These are phyloP conservation scores for Hortaea werneckii DNA, from an alignment of 2,329 filamentous ascomycete species.

Conservation along the genomic window DNA sequence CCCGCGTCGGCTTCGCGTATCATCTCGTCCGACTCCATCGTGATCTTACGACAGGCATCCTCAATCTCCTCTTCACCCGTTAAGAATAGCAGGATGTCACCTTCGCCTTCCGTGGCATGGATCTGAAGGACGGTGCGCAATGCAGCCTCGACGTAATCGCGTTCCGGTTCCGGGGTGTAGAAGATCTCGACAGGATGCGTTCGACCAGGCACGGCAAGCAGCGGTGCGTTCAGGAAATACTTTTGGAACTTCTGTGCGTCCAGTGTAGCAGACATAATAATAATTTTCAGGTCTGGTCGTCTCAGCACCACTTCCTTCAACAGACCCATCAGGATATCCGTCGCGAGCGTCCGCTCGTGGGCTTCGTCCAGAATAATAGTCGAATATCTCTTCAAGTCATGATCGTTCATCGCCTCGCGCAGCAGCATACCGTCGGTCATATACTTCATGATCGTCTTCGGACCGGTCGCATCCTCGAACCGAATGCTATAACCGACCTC, in stretches of 20 bases:
- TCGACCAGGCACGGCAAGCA: slow-evolving; percentile 87
- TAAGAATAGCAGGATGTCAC: slow-evolving; percentile 87
- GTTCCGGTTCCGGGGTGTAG: slow-evolving; percentile 91
- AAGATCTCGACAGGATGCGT: slow-evolving; percentile 97
- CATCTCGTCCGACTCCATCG: slow-evolving; percentile 83
- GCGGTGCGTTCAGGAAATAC: slow-evolving; percentile 90
- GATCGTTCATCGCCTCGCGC: slow-evolving; percentile 92
- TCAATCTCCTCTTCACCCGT: slow-evolving; percentile 99
- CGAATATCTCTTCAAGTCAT: slow-evolving; percentile 82
- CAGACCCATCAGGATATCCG: slow-evolving; percentile 93
- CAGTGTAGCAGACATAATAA: slow-evolving; percentile 97
- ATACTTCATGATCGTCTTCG: slow-evolving; percentile 91
- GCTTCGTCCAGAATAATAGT: slow-evolving; percentile 98
- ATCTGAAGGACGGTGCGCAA: slow-evolving; percentile 94
- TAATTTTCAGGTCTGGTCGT: slow-evolving; percentile 86
- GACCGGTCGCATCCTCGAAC: slow-evolving; percentile 89
- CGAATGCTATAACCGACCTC: slow-evolving; percentile 98
- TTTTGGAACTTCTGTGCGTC: slow-evolving; percentile 97
- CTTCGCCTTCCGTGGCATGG: slow-evolving; percentile 82
- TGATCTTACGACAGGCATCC: slow-evolving; percentile 86
- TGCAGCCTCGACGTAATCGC: slow-evolving; percentile 92
- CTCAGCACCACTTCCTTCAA: slow-evolving; percentile 79
- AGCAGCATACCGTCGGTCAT: slow-evolving; percentile 99
- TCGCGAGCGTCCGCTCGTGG: slow-evolving; percentile 93
- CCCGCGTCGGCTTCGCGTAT: slow-evolving; percentile 83